A percentile compares a stretch with the other conserved stretches of the same genome.
Conservation (phyloP, 805 yeast genomes). For the Zygosaccharomyces pseudorouxii region DNA sequence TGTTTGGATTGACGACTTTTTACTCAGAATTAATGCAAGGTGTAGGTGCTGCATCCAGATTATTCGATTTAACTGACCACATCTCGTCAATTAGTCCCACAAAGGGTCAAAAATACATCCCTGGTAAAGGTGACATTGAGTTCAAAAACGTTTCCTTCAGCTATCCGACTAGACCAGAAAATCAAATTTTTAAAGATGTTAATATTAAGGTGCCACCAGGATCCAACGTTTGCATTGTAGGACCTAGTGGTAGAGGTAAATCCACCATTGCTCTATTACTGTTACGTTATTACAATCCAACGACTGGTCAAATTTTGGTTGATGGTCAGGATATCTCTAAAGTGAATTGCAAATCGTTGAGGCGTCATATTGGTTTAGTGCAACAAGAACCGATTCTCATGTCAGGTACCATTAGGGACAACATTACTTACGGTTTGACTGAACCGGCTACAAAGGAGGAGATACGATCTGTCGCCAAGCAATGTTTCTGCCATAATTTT, state of each 20-base stretch:
- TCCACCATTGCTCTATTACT: slow-evolving; percentile 68
- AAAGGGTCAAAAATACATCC: slow-evolving; percentile 47
- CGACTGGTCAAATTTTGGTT: slow-evolving; percentile 44
- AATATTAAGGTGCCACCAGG: slow-evolving; percentile 47
- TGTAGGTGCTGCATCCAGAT: slow-evolving; percentile 89
- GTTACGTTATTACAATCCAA: slow-evolving; percentile 49
- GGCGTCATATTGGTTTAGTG: slow-evolving; percentile 64
- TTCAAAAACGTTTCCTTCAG: slow-evolving; percentile 67
- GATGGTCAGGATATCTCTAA: slow-evolving; percentile 49
- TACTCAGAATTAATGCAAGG: slow-evolving; percentile 97
- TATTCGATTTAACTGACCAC: slow-evolving; percentile 81
- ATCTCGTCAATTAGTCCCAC: slow-evolving; percentile 66
- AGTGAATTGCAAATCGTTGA: slow-evolving; percentile 47
- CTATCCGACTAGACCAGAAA: slow-evolving; percentile 84
- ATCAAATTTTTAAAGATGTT: slow-evolving; percentile 47
- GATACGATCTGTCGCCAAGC: slow-evolving; percentile 44
- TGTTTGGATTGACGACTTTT: slow-evolving; percentile 87
- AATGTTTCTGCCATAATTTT: slow-evolving; percentile 57
- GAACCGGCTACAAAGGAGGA: slow-evolving; percentile 58
- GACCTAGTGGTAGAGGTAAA: slow-evolving; percentile 90
- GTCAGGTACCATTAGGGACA: slow-evolving; percentile 77
- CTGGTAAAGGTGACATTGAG: slow-evolving; percentile 44
- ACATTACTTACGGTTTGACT: slow-evolving; percentile 62
- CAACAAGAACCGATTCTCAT: slow-evolving; percentile 74
- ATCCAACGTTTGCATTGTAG: slow-evolving; percentile 70